These are phyloP conservation scores for Sporothrix euskadiensis DNA, from an alignment of 2,329 filamentous ascomycete species.

Conservation along the genomic window DNA sequence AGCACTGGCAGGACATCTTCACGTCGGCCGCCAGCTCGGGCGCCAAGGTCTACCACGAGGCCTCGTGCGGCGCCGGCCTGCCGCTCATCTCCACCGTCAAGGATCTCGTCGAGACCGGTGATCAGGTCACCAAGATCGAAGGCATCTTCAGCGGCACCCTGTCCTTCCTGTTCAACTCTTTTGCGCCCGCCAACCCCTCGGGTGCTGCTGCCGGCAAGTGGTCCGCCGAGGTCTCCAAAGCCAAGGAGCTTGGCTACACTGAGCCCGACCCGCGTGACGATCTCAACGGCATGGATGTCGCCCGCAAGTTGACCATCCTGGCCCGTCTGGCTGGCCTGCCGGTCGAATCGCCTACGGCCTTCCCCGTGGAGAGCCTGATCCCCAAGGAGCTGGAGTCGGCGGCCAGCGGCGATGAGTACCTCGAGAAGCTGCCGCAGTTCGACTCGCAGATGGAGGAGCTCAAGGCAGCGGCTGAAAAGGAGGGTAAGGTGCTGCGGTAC, in stretches of 20 bases:
- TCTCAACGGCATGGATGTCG: conserved; percentile 84
- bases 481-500: conserved; percentile 90
- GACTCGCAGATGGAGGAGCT: conserved; percentile 87
- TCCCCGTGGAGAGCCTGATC: conserved; percentile 92
- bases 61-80: conserved; percentile 87
- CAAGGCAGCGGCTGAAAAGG: conserved; percentile 79
- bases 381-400: conserved; percentile 80
- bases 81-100: conserved; percentile 92
- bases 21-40: conserved; percentile 66
- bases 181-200: conserved; percentile 76
- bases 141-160: conserved; percentile 98
- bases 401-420: conserved; percentile 79
- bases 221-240: conserved; percentile 87
- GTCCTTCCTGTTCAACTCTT: conserved; percentile 97
- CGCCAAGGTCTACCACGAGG: conserved; percentile 91
- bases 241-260: conserved; percentile 89
- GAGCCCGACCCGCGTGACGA: conserved; percentile 86
- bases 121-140: conserved; percentile 88
- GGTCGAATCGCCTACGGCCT: conserved; percentile 79
- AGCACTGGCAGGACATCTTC: conserved; percentile 88
- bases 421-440: conserved; percentile 75
- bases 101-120: conserved; percentile 91
- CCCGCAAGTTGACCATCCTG: conserved; percentile 93
- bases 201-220: conserved; percentile 75
- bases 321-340: conserved; percentile 80